Evolutionary conservation across 108 stramenopile genomes (phyloP).

Genomic region (Stephanodiscus minutulus): DNA sequence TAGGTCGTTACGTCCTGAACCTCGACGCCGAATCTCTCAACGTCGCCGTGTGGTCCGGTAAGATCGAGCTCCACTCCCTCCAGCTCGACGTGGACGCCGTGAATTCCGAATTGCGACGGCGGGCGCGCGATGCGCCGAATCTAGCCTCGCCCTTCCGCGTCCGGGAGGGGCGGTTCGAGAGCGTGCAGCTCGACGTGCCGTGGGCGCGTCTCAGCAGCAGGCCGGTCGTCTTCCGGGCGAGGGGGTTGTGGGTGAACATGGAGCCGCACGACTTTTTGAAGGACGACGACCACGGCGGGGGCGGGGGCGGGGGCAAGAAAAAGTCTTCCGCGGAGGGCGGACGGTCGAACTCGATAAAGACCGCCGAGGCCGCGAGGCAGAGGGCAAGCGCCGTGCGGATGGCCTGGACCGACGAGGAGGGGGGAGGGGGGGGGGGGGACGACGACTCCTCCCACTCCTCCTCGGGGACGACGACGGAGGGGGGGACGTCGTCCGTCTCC

Average conservation of each 20-base stretch:
- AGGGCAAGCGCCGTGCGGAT: constrained; percentile 54
- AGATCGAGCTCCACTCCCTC: constrained; percentile 83
- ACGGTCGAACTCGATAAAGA: constrained; percentile 48
- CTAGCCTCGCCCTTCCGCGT: constrained; percentile 75
- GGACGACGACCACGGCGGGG: constrained; percentile 14
- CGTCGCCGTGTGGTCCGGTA: constrained; percentile 89
- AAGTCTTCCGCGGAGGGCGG: constrained; percentile 16
- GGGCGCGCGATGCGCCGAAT: constrained; percentile 71
- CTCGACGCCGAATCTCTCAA: constrained; percentile 81
- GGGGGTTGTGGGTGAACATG: constrained; percentile 63
- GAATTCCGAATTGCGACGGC: constrained; percentile 72
- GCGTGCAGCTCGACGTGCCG: constrained; percentile 81
- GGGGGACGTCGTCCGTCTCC: background rate
- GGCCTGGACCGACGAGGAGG: constrained; percentile 45
- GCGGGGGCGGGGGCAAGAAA: background rate
- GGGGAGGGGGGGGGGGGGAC: background rate
- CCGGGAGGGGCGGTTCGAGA: constrained; percentile 59
- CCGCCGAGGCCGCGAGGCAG: constrained; percentile 56
- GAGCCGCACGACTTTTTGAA: constrained; percentile 62
- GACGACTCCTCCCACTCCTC: background rate
- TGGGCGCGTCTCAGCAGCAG: constrained; percentile 74
- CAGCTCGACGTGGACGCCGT: constrained; percentile 81
- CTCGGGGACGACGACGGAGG: constrained; percentile 1
- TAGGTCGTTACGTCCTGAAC: constrained; percentile 87
- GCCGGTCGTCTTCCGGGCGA: constrained; percentile 72